Conservation (phyloP, 2,329 filamentous ascomycete species). For the Mycogone perniciosa region DNA sequence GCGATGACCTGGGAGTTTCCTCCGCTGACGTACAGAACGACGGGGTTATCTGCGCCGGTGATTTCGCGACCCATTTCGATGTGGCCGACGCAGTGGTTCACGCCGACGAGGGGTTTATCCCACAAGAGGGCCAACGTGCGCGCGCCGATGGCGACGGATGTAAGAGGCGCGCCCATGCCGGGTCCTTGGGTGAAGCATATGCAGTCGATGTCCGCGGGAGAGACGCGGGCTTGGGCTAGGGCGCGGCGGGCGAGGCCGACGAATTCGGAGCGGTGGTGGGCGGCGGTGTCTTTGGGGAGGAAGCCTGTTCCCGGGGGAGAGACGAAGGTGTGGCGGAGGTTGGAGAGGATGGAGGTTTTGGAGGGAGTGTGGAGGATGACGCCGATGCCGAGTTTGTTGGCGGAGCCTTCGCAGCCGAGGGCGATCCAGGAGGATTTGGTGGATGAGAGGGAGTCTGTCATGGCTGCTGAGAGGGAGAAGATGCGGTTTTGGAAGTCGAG, state of each 20-base stretch:
- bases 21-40: slow-evolving; percentile 91
- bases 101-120: slow-evolving; percentile 82
- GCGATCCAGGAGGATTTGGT: slow-evolving; percentile 38
- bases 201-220: slow-evolving; percentile 70
- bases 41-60: slow-evolving; percentile 82
- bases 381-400: slow-evolving; percentile 95
- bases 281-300: slow-evolving; percentile 90
- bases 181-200: slow-evolving; percentile 95
- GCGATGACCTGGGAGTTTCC: slow-evolving; percentile 98
- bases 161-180: slow-evolving; percentile 91
- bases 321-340: slow-evolving; percentile 88
- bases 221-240: slow-evolving; percentile 57
- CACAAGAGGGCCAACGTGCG: slow-evolving; percentile 77
- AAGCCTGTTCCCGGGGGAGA: slow-evolving; percentile 92
- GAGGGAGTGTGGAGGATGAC: slow-evolving; percentile 70
- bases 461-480: slow-evolving; percentile 1
- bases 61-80: slow-evolving; percentile 98
- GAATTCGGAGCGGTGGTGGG: slow-evolving; percentile 84
- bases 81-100: slow-evolving; percentile 97
- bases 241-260: slow-evolving; percentile 74
- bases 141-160: slow-evolving; percentile 78
- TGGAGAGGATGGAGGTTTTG: slow-evolving; percentile 68
- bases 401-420: slow-evolving; percentile 74
- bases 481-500: not conserved
- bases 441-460: not conserved